phyloP scores from a whole-genome alignment of 805 yeast species.

The Wickerhamomyces bovis region DNA sequence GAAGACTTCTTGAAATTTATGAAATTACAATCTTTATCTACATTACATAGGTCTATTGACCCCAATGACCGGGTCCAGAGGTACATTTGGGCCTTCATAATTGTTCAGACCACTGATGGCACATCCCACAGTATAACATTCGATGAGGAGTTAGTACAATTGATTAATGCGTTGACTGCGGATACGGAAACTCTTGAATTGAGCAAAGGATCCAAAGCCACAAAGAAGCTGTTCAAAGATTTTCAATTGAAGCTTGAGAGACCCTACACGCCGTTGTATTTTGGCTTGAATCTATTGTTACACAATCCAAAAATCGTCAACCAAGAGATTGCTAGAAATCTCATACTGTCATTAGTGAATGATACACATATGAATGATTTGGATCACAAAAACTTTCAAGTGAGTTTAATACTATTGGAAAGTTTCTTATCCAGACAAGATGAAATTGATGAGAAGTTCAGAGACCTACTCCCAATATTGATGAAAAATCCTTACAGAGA shows the following conservation, averaged over 20 bases:
- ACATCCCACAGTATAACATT: neutral
- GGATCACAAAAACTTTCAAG: constrained; percentile 8
- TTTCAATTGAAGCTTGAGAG: constrained; percentile 3
- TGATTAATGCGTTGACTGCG: constrained; percentile 1
- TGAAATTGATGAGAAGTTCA: neutral
- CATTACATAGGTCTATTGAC: constrained; percentile 4
- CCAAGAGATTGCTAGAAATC: neutral
- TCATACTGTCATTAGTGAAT: neutral
- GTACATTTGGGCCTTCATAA: constrained; percentile 13
- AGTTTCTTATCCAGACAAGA: constrained; percentile 1
- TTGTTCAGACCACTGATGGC: constrained; percentile 11
- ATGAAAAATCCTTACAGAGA: neutral
- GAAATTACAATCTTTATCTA: constrained; percentile 10
- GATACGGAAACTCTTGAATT: neutral
- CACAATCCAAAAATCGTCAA: constrained; percentile 6
- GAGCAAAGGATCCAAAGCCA: constrained; percentile 2
- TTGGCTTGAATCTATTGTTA: constrained; percentile 14
- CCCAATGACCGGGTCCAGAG: neutral
- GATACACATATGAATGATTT: neutral
- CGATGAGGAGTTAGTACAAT: constrained; percentile 1
- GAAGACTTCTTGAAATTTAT: constrained; percentile 18
- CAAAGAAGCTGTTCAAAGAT: constrained; percentile 7
- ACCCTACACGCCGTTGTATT: constrained; percentile 6
- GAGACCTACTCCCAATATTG: neutral
- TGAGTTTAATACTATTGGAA: constrained; percentile 13